Evolutionary conservation across 495 filamentous ascomycete genomes (phyloP).

Genomic region (Lasiosphaeris hirsuta): DNA sequence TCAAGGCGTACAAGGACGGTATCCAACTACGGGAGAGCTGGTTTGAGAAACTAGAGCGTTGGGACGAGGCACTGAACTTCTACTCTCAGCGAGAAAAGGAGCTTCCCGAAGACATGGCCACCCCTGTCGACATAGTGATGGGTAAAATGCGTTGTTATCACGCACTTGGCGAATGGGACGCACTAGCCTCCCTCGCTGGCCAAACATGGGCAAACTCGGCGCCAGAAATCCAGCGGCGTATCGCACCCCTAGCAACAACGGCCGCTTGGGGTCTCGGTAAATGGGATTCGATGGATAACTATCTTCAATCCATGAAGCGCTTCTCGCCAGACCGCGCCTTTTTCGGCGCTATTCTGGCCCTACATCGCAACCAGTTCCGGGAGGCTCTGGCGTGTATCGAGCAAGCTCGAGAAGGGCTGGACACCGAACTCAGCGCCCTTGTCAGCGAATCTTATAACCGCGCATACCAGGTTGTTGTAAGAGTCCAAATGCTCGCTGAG

Average conservation of each 20-base stretch:
- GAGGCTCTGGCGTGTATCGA: constrained; percentile 82
- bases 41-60: constrained; percentile 97
- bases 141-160: constrained; percentile 99
- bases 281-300: constrained; percentile 97
- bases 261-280: constrained; percentile 97
- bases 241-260: constrained; percentile 89
- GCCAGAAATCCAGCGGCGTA: constrained; percentile 76
- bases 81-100: constrained; percentile 79
- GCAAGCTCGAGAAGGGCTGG: constrained; percentile 86
- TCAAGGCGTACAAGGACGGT: constrained; percentile 89
- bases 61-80: constrained; percentile 94
- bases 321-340: constrained; percentile 91
- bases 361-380: constrained; percentile 92
- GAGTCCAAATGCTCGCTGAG: constrained; percentile 98
- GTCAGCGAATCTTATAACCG: constrained; percentile 95
- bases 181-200: constrained; percentile 79
- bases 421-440: constrained; percentile 90
- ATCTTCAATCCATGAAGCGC: constrained; percentile 89
- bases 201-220: constrained; percentile 89
- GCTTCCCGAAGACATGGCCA: constrained; percentile 52
- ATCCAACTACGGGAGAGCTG: constrained; percentile 90
- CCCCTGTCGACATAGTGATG: constrained; percentile 90
- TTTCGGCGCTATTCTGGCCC: constrained; percentile 89
- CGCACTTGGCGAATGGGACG: constrained; percentile 95
- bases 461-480: constrained; percentile 91